These are phyloP conservation scores for Aegilops umbellulata DNA, from an alignment of 176 grass and related monocot genomes.

Conservation along the genomic window DNA sequence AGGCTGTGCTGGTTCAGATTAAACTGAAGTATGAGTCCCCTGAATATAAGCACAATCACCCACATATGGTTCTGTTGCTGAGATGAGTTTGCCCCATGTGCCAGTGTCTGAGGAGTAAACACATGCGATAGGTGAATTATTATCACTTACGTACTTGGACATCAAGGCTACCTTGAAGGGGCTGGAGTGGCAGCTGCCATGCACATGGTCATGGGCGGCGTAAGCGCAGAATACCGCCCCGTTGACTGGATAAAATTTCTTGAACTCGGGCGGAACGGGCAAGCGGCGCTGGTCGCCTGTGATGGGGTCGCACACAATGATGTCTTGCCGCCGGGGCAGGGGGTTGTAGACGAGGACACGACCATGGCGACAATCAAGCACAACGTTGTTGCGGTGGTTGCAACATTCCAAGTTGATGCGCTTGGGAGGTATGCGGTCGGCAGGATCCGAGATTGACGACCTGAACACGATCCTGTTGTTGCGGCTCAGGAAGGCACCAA, in stretches of 20 bases:
- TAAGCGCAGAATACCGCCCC: background rate
- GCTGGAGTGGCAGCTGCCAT: background rate
- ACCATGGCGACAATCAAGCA: background rate
- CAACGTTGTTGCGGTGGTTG: too few species aligned
- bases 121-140: background rate
- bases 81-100: background rate
- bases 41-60: background rate
- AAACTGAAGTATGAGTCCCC: background rate
- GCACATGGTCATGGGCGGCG: background rate
- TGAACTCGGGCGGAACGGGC: background rate
- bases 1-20: background rate
- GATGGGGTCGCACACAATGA: background rate
- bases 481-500: background rate
- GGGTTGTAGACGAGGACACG: background rate
- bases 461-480: background rate
- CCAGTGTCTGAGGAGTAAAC: background rate
- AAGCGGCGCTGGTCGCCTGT: background rate
- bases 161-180: background rate
- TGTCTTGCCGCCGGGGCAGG: too few species aligned
- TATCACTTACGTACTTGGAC: background rate
- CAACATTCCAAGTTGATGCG: background rate
- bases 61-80: background rate
- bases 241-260: too few species aligned
- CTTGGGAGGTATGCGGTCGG: background rate
- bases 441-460: background rate